Evolutionary conservation across 345 rosid genomes (phyloP), one percentile per base, ranked within the genome.

Genomic region (Euphorbia tirucalli): DNA sequence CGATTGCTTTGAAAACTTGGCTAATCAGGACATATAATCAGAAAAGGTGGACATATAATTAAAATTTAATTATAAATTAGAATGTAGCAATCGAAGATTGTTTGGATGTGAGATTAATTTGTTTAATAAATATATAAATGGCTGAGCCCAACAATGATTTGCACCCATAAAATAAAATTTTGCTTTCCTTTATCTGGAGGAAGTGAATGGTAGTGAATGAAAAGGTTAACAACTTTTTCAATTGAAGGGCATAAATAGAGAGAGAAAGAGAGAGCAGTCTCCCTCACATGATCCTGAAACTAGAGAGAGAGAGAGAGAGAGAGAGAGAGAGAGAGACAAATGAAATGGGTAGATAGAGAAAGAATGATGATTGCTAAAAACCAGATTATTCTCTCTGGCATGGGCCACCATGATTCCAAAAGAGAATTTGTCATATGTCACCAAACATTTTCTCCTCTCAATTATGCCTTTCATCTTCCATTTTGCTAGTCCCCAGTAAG

Each of bases 311-410:
- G 31, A 11, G 73, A 50, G 62, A n/a, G n/a, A n/a, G n/a, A n/a
- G n/a, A n/a, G n/a, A n/a, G n/a, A n/a, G n/a, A n/a, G n/a, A n/a
- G n/a, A n/a, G n/a, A n/a, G n/a, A n/a, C n/a, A n/a, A n/a, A n/a
- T n/a, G n/a, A n/a, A n/a, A n/a, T n/a, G n/a, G n/a, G n/a, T n/a
- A n/a, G n/a, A n/a, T n/a, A n/a, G n/a, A n/a, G n/a, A n/a, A n/a
- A 54, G 72, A 61, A 72, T 66, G 70, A 82, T 85, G 70, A 85
- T 78, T 82, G 81, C 84, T 78, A 85, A 78, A 80, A 77, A 83
- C 83, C 86, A 86, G 85, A 86, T 82, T 81, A 86, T 83, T 86
- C 90, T 85, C 90, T 74, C 87, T 82, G 85, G 84, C 82, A 83
- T 85, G 90, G 93, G 89, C 87, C 93, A 74, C 81, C 80, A 74